Evolutionary conservation across 495 filamentous ascomycete species (phyloP).

Genomic region (Sporormia fimetaria): DNA sequence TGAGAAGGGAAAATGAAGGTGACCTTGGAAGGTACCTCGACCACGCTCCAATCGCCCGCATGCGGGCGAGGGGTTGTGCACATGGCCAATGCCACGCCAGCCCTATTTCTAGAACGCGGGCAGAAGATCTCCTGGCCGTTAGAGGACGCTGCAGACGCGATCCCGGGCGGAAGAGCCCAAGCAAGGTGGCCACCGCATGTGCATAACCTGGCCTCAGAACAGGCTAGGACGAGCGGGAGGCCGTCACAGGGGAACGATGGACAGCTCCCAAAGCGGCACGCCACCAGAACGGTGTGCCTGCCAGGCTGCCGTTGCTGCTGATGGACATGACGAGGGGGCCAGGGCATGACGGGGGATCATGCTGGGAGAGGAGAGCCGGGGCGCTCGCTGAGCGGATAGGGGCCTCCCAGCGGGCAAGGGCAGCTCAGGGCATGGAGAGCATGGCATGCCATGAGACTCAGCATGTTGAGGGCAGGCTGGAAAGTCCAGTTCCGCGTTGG

Average conservation of each 20-base stretch:
- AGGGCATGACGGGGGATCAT: conserved; percentile 13
- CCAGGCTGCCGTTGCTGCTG: conserved; percentile 15
- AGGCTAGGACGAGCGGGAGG: conserved; percentile 12
- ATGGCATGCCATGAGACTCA: conserved; percentile 12
- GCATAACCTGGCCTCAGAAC: conserved; percentile 19
- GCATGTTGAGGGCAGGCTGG: conserved; percentile 11
- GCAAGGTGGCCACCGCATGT: conserved; percentile 16
- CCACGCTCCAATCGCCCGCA: conserved; percentile 17
- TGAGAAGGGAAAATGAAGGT: conserved; percentile 25
- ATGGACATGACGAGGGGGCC: conserved; percentile 10
- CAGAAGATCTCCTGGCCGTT: conserved; percentile 28
- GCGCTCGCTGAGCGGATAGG: conserved; percentile 11
- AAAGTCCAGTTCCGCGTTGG: conserved; percentile 2
- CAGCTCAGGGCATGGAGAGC: conserved; percentile 2
- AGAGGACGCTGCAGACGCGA: conserved; percentile 22
- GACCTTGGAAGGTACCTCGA: conserved; percentile 14
- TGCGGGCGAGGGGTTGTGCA: background rate
- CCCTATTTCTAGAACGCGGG: conserved; percentile 27
- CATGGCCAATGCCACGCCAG: conserved; percentile 15
- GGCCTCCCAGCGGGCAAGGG: background rate
- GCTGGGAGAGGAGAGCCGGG: conserved; percentile 5
- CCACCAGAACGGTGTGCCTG: conserved; percentile 14
- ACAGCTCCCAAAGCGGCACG: conserved; percentile 21
- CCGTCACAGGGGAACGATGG: conserved; percentile 10
- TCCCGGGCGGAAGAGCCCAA: conserved; percentile 21